Percentiles rank a stretch among this genome's conserved stretches.
Conservation (phyloP, 2,329 filamentous ascomycete genomes). For the Penicillium olsonii region DNA sequence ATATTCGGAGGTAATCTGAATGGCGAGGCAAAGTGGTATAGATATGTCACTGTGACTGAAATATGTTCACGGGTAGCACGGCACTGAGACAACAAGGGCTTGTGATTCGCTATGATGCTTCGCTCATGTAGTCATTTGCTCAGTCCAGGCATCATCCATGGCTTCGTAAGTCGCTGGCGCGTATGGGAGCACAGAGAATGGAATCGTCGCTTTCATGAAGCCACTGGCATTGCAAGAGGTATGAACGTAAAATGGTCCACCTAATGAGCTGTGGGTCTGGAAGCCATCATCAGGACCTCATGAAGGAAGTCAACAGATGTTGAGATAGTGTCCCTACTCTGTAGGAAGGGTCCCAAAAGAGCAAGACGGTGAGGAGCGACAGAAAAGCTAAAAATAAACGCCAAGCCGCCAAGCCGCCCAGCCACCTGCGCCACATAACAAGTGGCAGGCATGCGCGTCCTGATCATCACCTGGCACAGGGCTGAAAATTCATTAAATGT, state of each 20-base stretch:
- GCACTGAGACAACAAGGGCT: too few species aligned
- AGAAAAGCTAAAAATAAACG: slow-evolving; percentile 5
- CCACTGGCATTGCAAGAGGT: too few species aligned
- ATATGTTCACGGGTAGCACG: not conserved
- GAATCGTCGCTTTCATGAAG: too few species aligned
- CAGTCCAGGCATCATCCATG: not conserved
- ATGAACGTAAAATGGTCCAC: too few species aligned
- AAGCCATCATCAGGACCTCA: too few species aligned
- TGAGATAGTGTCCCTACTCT: not conserved
- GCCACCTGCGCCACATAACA: slow-evolving; percentile 4
- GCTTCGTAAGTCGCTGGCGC: too few species aligned
- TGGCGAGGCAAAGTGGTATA: too few species aligned
- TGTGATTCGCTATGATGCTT: too few species aligned
- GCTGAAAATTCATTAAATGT: not conserved
- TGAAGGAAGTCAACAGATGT: too few species aligned
- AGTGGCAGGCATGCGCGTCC: slow-evolving; percentile 10
- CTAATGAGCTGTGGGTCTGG: too few species aligned
- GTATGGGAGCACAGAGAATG: too few species aligned
- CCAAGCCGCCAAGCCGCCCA: slow-evolving; percentile 1
- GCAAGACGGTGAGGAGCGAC: not conserved
- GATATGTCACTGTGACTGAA: not conserved
- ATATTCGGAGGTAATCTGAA: not conserved
- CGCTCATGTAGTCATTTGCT: not conserved
- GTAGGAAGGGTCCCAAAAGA: not conserved
- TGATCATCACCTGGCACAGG: too few species aligned